Percentiles rank a stretch among this genome's conserved stretches.
Evolutionary conservation across 1,139 yeast species (phyloP).

Genomic region (Taphrina confusa): DNA sequence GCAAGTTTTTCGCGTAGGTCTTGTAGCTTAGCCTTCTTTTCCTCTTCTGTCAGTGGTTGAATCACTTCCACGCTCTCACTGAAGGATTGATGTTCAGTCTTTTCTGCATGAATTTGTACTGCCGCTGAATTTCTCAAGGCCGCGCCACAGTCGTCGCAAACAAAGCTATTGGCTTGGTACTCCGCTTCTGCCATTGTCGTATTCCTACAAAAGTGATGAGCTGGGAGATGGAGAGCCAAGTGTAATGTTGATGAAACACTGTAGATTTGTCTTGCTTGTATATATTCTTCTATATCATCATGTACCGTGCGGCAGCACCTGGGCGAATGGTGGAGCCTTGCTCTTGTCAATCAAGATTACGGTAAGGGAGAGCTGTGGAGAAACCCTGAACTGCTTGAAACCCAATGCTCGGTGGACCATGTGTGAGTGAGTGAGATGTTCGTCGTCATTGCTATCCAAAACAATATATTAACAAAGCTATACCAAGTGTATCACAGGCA

Average conservation of each 20-base stretch:
- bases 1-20: constrained; percentile 44
- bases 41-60: constrained; percentile 44
- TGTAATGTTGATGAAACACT: too few relatives aligned
- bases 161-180: constrained; percentile 39
- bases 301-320: too few relatives aligned
- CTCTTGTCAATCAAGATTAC: too few relatives aligned
- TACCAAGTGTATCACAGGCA: too few relatives aligned
- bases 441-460: constrained; percentile 10
- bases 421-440: not conserved
- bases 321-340: constrained; percentile 6
- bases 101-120: constrained; percentile 39
- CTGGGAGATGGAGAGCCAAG: too few relatives aligned
- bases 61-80: constrained; percentile 40
- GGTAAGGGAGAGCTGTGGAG: not conserved
- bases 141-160: constrained; percentile 40
- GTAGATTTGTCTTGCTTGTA: too few relatives aligned
- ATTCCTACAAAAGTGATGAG: too few relatives aligned
- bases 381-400: constrained; percentile 10
- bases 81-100: constrained; percentile 39
- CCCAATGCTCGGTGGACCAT: constrained; percentile 1
- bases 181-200: not conserved
- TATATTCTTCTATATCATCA: too few relatives aligned
- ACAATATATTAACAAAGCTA: too few relatives aligned
- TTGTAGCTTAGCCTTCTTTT: constrained; percentile 44
- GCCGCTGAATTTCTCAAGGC: constrained; percentile 36